Percentiles rank a stretch among this genome's conserved stretches.
phyloP scores from a whole-genome alignment of 2,329 filamentous ascomycete genomes.

The Myotisia sp. region DNA sequence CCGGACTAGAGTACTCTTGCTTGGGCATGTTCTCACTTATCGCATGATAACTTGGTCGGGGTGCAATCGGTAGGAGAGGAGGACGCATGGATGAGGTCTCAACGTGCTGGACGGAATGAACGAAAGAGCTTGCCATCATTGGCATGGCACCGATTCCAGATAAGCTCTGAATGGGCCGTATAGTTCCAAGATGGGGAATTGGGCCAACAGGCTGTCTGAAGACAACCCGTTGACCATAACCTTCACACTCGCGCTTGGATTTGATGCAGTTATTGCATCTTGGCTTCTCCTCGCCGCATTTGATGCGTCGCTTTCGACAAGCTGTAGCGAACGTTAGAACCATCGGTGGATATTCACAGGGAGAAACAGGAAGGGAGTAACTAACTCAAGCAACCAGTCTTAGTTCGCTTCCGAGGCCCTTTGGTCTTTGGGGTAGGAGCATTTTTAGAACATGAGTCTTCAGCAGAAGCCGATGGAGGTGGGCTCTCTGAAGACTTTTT shows the following conservation, averaged over 20 bases:
- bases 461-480: background rate
- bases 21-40: too few species aligned
- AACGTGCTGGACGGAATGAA: slow-evolving; percentile 6
- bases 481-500: background rate
- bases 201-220: slow-evolving; percentile 29
- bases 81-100: slow-evolving; percentile 7
- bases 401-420: slow-evolving; percentile 55
- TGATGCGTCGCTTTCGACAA: slow-evolving; percentile 87
- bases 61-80: slow-evolving; percentile 13
- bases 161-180: slow-evolving; percentile 13
- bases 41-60: slow-evolving; percentile 9
- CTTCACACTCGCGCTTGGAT: slow-evolving; percentile 33
- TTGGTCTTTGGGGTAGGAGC: slow-evolving; percentile 15
- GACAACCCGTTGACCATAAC: slow-evolving; percentile 28
- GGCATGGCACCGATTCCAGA: slow-evolving; percentile 4
- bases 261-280: slow-evolving; percentile 35
- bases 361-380: slow-evolving; percentile 12
- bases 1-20: too few species aligned
- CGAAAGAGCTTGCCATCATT: slow-evolving; percentile 8
- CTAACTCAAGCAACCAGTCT: slow-evolving; percentile 83
- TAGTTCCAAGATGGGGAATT: slow-evolving; percentile 13
- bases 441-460: slow-evolving; percentile 11
- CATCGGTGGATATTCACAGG: background rate
- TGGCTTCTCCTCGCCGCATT: slow-evolving; percentile 71
- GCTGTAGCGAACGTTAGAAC: slow-evolving; percentile 38